These are phyloP conservation scores for Corniculantispora saksenae DNA, from an alignment of 2,329 filamentous ascomycete genomes.

Conservation along the genomic window DNA sequence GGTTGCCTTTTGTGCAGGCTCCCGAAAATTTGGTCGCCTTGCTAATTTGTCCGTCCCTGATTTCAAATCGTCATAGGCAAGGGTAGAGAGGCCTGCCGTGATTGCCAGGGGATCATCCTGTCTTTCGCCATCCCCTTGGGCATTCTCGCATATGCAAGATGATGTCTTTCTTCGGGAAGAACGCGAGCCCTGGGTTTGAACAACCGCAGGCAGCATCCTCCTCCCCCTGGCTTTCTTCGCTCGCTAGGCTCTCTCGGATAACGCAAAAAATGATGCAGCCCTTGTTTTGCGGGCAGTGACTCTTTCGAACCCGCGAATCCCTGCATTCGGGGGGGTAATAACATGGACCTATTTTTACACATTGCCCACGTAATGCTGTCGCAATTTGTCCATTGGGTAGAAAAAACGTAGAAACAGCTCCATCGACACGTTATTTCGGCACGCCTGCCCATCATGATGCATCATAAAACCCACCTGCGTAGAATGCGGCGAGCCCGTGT, in stretches of 20 bases:
- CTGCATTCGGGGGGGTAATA: background rate
- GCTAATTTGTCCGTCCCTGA: no score
- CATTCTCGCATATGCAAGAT: background rate
- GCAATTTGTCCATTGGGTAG: background rate
- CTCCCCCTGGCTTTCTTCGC: no score
- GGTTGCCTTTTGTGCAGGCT: background rate
- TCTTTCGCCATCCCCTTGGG: background rate
- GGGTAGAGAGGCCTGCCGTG: no score
- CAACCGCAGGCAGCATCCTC: no score
- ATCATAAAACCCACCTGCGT: no score
- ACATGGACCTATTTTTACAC: background rate
- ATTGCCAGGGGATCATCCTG: background rate
- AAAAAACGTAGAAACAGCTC: no score
- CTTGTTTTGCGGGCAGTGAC: background rate
- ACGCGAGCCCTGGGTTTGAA: background rate
- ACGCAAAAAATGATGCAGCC: constrained; percentile 3
- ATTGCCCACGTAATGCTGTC: background rate
- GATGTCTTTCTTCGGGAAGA: background rate
- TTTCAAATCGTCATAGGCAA: background rate
- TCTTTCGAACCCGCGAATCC: background rate
- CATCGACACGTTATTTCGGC: background rate
- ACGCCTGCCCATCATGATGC: background rate
- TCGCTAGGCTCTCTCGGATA: no score
- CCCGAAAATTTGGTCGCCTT: background rate
- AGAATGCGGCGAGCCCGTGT: no score